phyloP scores from a whole-genome alignment of 1,139 yeast species.

The Suhomyces ambrosiae region DNA sequence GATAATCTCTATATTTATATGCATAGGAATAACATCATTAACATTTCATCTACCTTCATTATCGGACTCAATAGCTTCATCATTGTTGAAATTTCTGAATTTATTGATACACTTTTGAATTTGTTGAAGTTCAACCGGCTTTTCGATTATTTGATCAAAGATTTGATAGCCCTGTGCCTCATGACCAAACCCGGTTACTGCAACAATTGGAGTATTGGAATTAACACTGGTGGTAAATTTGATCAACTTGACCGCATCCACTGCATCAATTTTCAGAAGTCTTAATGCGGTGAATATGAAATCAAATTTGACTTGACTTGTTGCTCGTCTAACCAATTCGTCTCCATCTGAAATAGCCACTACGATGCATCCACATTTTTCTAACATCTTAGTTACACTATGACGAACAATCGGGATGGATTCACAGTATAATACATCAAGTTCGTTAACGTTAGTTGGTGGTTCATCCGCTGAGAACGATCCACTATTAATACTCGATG shows the following conservation, averaged over 20 bases:
- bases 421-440: conserved; percentile 82
- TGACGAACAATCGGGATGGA: conserved; percentile 83
- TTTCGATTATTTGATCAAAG: conserved; percentile 74
- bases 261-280: conserved; percentile 65
- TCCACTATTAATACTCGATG: conserved; percentile 17
- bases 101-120: conserved; percentile 27
- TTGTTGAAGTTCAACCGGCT: conserved; percentile 58
- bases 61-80: conserved; percentile 32
- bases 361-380: conserved; percentile 76
- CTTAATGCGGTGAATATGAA: conserved; percentile 76
- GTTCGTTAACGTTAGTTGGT: conserved; percentile 19
- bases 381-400: conserved; percentile 64
- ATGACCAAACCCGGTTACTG: conserved; percentile 70
- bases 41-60: conserved; percentile 10
- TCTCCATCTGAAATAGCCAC: conserved; percentile 80
- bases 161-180: conserved; percentile 62
- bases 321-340: conserved; percentile 77
- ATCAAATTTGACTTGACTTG: conserved; percentile 84
- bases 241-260: conserved; percentile 77
- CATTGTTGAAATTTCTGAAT: conserved; percentile 21
- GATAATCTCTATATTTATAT: not conserved
- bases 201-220: conserved; percentile 74
- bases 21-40: not conserved
- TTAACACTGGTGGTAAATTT: conserved; percentile 77
- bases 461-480: conserved; percentile 12